Evolutionary conservation across 1,139 yeast species (phyloP).

Genomic region (Geotrichum macrosporum): DNA sequence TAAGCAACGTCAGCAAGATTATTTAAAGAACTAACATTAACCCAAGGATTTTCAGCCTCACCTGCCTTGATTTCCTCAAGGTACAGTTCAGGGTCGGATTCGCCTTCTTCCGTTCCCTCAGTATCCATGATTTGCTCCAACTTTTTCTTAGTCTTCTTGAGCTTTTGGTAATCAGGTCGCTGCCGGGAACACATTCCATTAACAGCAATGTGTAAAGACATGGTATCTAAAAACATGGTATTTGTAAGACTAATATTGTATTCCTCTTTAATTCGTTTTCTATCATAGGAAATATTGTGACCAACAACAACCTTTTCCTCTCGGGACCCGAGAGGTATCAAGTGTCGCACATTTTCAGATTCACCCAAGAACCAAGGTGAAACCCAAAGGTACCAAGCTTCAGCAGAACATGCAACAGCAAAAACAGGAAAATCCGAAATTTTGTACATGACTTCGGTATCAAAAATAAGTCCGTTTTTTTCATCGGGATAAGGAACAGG

Average conservation of each 20-base stretch:
- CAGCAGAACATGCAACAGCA: conserved; percentile 72
- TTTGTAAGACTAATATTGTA: conserved; percentile 63
- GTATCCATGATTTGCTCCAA: conserved; percentile 26
- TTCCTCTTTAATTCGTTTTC: conserved; percentile 83
- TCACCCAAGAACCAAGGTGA: conserved; percentile 72
- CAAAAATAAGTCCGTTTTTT: conserved; percentile 67
- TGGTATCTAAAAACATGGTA: conserved; percentile 81
- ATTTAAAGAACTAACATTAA: conserved; percentile 68
- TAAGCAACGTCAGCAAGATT: conserved; percentile 77
- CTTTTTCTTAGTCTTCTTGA: conserved; percentile 27
- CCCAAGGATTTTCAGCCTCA: conserved; percentile 60
- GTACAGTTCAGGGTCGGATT: conserved; percentile 15
- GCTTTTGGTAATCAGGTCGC: conserved; percentile 70
- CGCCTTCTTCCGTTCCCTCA: conserved; percentile 24
- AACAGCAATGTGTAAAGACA: conserved; percentile 87
- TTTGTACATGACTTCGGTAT: conserved; percentile 83
- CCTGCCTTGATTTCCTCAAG: conserved; percentile 21
- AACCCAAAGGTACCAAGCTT: conserved; percentile 95
- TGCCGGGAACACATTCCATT: conserved; percentile 94
- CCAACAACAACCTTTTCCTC: conserved; percentile 63
- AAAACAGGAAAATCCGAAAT: conserved; percentile 68
- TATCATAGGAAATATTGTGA: conserved; percentile 85
- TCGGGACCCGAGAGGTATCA: conserved; percentile 62
- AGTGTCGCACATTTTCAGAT: conserved; percentile 50
- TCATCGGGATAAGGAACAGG: conserved; percentile 68